Conservation (phyloP, 2,329 filamentous ascomycete species). For the Aspergillus sp. region DNA sequence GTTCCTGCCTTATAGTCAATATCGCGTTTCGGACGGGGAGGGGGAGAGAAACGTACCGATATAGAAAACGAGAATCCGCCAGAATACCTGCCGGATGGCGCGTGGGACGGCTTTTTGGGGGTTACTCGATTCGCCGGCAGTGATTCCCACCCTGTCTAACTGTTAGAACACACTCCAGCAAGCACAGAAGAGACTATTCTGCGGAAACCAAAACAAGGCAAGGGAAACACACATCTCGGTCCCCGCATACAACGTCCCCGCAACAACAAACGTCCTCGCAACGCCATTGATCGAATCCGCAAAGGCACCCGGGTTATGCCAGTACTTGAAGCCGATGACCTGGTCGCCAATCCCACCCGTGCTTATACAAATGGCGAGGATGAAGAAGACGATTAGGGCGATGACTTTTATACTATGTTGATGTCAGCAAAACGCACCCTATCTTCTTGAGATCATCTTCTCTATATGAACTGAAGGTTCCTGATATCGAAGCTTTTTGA, state of each 20-base stretch:
- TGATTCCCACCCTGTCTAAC: conserved; percentile 38
- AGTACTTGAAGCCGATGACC: conserved; percentile 74
- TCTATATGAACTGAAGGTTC: too few relatives aligned
- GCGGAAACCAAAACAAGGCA: too few relatives aligned
- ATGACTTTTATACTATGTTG: conserved; percentile 62
- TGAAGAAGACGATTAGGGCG: conserved; percentile 76
- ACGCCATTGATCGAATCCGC: conserved; percentile 60
- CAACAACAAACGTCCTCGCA: conserved; percentile 41
- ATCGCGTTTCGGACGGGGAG: neutral
- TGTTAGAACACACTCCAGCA: neutral
- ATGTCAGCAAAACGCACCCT: neutral
- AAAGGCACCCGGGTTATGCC: conserved; percentile 70
- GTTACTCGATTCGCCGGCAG: conserved; percentile 45
- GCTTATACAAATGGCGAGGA: conserved; percentile 76
- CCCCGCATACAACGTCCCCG: conserved; percentile 39
- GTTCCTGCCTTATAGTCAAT: conserved; percentile 49
- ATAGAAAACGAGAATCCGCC: conserved; percentile 59
- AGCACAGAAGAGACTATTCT: too few relatives aligned
- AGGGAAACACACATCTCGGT: conserved; percentile 25
- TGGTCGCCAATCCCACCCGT: conserved; percentile 67
- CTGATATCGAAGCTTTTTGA: too few relatives aligned
- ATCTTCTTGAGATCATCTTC: too few relatives aligned
- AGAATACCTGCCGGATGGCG: conserved; percentile 48
- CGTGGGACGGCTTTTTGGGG: conserved; percentile 51
- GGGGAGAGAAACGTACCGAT: conserved; percentile 48